These are phyloP conservation scores for Gyromitra esculenta DNA, from an alignment of 2,329 filamentous ascomycete species.

Conservation along the genomic window DNA sequence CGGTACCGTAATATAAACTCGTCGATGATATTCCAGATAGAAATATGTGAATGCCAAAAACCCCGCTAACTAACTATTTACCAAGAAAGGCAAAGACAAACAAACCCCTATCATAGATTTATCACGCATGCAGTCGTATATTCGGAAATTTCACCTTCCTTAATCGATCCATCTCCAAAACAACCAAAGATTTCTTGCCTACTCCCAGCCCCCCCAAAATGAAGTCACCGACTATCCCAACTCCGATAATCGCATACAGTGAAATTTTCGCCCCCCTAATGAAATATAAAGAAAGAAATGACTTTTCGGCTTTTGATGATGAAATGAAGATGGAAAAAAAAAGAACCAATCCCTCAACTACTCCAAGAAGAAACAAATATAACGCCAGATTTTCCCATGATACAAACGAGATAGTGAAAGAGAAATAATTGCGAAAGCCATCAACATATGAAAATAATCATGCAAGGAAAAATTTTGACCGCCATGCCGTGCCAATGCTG, in stretches of 20 bases:
- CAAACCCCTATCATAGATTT: slow-evolving; percentile 26
- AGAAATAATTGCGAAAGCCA: slow-evolving; percentile 26
- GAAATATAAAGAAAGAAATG: slow-evolving; percentile 19
- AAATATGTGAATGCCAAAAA: slow-evolving; percentile 28
- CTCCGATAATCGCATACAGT: slow-evolving; percentile 35
- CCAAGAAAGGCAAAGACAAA: slow-evolving; percentile 39
- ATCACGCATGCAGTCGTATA: slow-evolving; percentile 33
- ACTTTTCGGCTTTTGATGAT: slow-evolving; percentile 42
- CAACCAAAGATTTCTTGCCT: slow-evolving; percentile 23
- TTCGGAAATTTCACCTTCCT: slow-evolving; percentile 23
- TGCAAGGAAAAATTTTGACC: slow-evolving; percentile 36
- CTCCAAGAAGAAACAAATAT: slow-evolving; percentile 51
- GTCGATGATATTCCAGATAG: slow-evolving; percentile 30
- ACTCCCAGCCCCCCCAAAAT: background rate
- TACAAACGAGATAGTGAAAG: slow-evolving; percentile 31
- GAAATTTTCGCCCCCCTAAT: slow-evolving; percentile 31
- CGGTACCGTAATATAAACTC: slow-evolving; percentile 21
- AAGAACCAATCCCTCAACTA: slow-evolving; percentile 32
- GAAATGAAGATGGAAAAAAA: background rate
- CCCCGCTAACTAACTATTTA: slow-evolving; percentile 32
- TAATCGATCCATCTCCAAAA: slow-evolving; percentile 24
- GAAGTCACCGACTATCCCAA: slow-evolving; percentile 40
- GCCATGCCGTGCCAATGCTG: slow-evolving; percentile 36
- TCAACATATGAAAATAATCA: slow-evolving; percentile 21
- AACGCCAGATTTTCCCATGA: slow-evolving; percentile 46